Percentiles rank a stretch among this genome's conserved stretches.
phyloP scores from a whole-genome alignment of 176 grass and related monocot genomes.

The Thinopyrum elongatum region DNA sequence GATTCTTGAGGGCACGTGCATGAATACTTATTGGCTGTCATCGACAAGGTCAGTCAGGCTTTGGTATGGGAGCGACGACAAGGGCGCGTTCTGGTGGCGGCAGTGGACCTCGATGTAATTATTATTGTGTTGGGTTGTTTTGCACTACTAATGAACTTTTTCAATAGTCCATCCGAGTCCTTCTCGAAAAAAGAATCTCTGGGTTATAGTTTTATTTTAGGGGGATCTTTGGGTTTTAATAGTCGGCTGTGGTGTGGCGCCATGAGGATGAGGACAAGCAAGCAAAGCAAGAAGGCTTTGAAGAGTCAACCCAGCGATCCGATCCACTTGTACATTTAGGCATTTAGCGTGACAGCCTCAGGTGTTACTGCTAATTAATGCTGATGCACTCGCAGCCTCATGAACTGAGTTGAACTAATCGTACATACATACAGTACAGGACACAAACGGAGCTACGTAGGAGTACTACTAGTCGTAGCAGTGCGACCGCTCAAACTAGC shows the following conservation, averaged over 20 bases:
- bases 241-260: neutral
- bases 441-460: neutral
- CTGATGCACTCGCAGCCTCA: neutral
- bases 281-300: neutral
- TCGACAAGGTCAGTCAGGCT: too few species aligned
- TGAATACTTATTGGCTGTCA: too few species aligned
- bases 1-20: too few species aligned
- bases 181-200: too few species aligned
- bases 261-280: neutral
- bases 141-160: too few species aligned
- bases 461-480: neutral
- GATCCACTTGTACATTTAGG: neutral
- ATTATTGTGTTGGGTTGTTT: too few species aligned
- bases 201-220: too few species aligned
- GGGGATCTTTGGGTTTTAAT: neutral
- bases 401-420: neutral
- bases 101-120: too few species aligned
- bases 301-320: neutral
- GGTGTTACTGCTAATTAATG: slow-evolving; percentile 1
- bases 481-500: neutral
- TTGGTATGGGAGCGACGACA: too few species aligned
- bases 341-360: neutral
- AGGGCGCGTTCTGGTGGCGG: too few species aligned
- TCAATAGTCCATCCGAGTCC: too few species aligned
- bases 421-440: neutral